Base-by-base conservation (phyloP, 2,329 filamentous ascomycete species). In the Hymenoscyphus fructigenus region DNA sequence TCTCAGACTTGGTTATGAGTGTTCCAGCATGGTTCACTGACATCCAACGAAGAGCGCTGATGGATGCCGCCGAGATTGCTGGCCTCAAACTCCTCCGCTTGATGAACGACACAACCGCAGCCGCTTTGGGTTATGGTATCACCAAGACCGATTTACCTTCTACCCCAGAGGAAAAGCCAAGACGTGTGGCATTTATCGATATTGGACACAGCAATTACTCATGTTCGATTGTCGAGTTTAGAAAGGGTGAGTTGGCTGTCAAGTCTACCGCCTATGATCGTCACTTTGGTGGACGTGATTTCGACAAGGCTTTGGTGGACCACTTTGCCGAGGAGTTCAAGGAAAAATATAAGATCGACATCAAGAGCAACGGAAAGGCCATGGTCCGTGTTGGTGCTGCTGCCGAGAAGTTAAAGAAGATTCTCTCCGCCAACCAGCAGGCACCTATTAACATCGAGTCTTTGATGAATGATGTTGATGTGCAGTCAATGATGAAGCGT, bases 21-120 rank as follows among this genome's bases (percentile, higher is more conserved):
- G 92, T 96, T 60, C 95, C 95, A 56, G 89, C 93, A 20, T 99
- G 95, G 95, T 99, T 97, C 84, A 97, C 93, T 67, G 95, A 99
- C 78, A 82, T 90, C 67, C 95, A 99, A 85, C 91, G 95, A 77
- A 88, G 95, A 75, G 88, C 88, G 72, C 84, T 99, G 69, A 85
- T 98, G 74, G 94, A 98, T 76, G 94, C 95, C 65, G 87, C 93
- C 73, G 93, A 98, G 77, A 92, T 99, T 74, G 92, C 94, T 65
- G 94, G 93, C 67, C 85, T 99, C 75, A 97, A 96, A 82, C 84
- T 93, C 47, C 89, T 99, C 70, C 89, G 95, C 67, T 85, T 99
- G 69, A 96, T 99, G 85, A 99, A 99, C 82, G 95, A 98, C 82
- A 97, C 92, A 72, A 98, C 95, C 60, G 95, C 95, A 66, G 93